Base-by-base conservation (phyloP, 2,329 filamentous ascomycete genomes). In the Trichoderma harzianum region DNA sequence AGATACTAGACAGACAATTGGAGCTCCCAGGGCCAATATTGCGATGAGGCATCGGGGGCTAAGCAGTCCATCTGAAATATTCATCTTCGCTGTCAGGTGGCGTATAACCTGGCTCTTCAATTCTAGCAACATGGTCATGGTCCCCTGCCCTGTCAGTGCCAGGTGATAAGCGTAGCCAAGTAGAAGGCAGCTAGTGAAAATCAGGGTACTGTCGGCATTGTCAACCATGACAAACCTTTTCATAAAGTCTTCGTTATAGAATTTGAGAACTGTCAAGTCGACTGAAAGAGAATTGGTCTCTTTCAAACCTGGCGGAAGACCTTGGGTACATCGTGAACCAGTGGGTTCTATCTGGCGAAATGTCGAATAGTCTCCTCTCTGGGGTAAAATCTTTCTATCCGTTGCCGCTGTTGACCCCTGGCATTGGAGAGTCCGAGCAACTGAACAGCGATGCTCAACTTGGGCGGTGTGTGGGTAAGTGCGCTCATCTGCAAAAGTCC, bases 101-200 rank as follows among this genome's bases (percentile, higher is more conserved):
- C 30, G 28, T 26, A 65, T 65, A 34, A 65, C 62, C 8, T 65
- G 62, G 10, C 62, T 65, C 43, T 65, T 65, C 14, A 65, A 51
- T 32, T 65, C 62, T 30, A 65, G 28, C 14, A 65, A 16, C 24
- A 14, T 51, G n/a, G 21, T 65, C 14, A 16, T 65, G 11, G 62
- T 53, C 32, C 62, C 62, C 28, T 24, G n/a, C n/a, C 62, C 62
- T 53, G 62, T 65, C 28, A 65, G 18, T 7, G 39, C 62, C 43
- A 65, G 51, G 62, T 53, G 24, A 24, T 65, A 47, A 65, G 62
- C 62, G n/a, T 65, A 65, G 62, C 62, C 21, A 11, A 65, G 28
- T 18, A 65, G 21, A 11, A 65, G 62, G 43, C 62, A 65, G n/a
- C 62, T 65, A 24, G 24, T 65, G 7, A 65, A 32, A 16, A 65